Evolutionary conservation across 306 rosid species (phyloP).

Genomic region (Sechiopsis laciniata): DNA sequence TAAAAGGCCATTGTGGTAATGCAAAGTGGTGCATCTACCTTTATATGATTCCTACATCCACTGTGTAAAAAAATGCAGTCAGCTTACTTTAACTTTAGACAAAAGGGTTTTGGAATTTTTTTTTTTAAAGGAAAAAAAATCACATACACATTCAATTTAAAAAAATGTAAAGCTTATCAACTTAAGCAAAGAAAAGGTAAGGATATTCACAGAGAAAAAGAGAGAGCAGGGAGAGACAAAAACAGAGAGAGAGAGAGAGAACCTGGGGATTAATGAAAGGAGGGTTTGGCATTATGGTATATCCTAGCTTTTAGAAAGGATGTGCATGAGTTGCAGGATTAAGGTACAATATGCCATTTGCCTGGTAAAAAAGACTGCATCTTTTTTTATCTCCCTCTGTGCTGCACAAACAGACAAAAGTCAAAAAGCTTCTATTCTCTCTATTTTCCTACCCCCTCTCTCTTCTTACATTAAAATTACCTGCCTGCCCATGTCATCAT

Average conservation of each 20-base stretch:
- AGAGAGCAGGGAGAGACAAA: conserved; percentile 26
- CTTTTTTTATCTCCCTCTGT: conserved; percentile 36
- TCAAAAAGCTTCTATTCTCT: conserved; percentile 69
- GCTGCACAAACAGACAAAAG: conserved; percentile 65
- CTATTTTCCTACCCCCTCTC: conserved; percentile 24
- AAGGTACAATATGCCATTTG: conserved; percentile 84
- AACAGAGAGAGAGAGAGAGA: conserved; percentile 28
- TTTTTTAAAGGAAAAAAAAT: background rate
- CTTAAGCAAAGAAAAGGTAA: conserved; percentile 32
- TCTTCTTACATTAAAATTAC: conserved; percentile 32
- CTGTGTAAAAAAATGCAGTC: conserved; percentile 23
- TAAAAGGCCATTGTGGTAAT: conserved; percentile 12
- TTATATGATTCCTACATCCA: conserved; percentile 26
- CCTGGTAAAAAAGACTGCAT: conserved; percentile 57
- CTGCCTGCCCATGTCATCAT: conserved; percentile 75
- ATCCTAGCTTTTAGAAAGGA: conserved; percentile 89
- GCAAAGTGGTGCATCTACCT: conserved; percentile 23
- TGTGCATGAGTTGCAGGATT: conserved; percentile 64
- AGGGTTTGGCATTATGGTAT: conserved; percentile 58
- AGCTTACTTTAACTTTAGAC: conserved; percentile 15
- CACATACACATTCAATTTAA: background rate
- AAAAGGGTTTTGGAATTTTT: conserved; percentile 18
- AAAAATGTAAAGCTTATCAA: conserved; percentile 24
- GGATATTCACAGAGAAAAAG: conserved; percentile 40
- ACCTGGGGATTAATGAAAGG: conserved; percentile 85